These are phyloP conservation scores for Colletotrichum simmondsii DNA, from an alignment of 2,329 filamentous ascomycete genomes.

Conservation along the genomic window DNA sequence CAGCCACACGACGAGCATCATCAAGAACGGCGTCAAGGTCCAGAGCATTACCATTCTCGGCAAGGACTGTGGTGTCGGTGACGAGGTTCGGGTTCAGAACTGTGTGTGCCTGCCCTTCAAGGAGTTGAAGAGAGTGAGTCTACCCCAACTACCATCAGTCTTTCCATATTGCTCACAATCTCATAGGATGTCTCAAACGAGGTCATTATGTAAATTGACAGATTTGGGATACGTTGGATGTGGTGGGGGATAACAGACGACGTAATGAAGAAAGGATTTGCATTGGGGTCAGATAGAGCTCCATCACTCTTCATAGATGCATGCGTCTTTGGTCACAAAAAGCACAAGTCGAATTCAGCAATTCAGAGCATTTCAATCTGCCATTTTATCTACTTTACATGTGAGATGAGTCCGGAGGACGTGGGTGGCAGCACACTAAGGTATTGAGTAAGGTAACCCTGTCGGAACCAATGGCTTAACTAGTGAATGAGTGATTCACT, in stretches of 20 bases:
- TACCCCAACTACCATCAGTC: background rate
- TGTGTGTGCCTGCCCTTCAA: conserved; percentile 98
- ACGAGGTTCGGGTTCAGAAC: conserved; percentile 96
- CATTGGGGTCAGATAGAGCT: conserved; percentile 30
- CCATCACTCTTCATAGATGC: conserved; percentile 30
- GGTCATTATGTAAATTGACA: conserved; percentile 83
- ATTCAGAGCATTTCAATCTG: conserved; percentile 10
- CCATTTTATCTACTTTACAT: background rate
- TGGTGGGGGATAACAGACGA: conserved; percentile 4
- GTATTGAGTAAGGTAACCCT: no score
- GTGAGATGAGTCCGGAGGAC: background rate
- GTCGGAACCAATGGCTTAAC: no score
- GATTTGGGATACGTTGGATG: background rate
- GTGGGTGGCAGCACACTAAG: no score
- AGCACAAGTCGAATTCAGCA: conserved; percentile 32
- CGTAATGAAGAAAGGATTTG: conserved; percentile 29
- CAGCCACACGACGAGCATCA: conserved; percentile 91
- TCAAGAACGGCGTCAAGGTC: conserved; percentile 98
- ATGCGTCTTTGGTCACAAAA: conserved; percentile 34
- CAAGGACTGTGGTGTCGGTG: conserved; percentile 93
- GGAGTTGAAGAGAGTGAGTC: conserved; percentile 91
- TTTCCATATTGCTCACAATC: conserved; percentile 40
- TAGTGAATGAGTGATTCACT: no score
- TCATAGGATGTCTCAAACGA: conserved; percentile 83
- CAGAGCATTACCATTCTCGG: conserved; percentile 98